Evolutionary conservation across 352 stramenopile genomes (phyloP), one percentile per base, ranked within the genome.

Genomic region (Phytophthora nicotianae): DNA sequence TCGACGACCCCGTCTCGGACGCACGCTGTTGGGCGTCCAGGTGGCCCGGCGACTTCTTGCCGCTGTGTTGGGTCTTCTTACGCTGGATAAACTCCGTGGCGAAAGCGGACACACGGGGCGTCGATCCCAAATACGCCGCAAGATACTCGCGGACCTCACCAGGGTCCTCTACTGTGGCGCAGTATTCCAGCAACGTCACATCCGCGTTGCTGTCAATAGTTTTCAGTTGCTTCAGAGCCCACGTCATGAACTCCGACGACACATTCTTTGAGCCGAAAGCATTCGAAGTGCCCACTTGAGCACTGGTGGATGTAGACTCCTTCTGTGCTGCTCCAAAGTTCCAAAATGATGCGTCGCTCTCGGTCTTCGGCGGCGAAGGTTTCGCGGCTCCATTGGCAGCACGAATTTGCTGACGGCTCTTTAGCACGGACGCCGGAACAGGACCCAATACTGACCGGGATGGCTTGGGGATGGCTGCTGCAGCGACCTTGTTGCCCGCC

Each of bases 11-110:
- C 7, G 58, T 62, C 48, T 81, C 77, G 11, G 60, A 58, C 11
- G 55, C 52, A 48, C 62, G 50, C 53, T 63, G 58, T 5, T 65
- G 66, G 42, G 55, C 62, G 27, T 68, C 52, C 43, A 58, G 56
- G 40, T 49, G 62, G 8, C 24, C 50, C 23, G 64, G 54, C 0
- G 70, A 83, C 43, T 79, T 84, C 56, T 89, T 91, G 11, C 60
- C 38, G 6, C 58, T 62, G 29, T 71, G 58, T 46, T 75, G 66
- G 24, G 79, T 83, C 63, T 94, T 95, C 77, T 97, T 97, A 38
- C 89, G 89, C 65, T 96, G 89, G 71, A 98, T 98, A 55, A 99
- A 99, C 70, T 98, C 96, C 17, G 90, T 98, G 29, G 96, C 96
- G 71, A 99, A 99, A n/a, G 89, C 94, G 17, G 95, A 98, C n/a